phyloP scores from a whole-genome alignment of 2,329 filamentous ascomycete genomes.

The Cadophora sp. region DNA sequence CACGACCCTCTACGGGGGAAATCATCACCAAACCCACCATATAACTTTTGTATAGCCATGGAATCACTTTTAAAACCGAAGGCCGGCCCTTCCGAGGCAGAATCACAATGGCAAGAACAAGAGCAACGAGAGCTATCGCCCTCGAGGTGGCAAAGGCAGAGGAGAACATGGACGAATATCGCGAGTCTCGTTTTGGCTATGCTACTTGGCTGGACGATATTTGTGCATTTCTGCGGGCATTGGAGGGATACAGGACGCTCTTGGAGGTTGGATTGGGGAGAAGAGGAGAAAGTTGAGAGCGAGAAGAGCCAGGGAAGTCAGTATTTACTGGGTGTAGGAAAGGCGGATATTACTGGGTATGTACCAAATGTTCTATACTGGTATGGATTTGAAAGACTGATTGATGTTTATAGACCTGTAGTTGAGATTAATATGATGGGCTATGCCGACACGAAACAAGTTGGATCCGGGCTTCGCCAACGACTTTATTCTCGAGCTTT shows the following conservation, averaged over 20 bases:
- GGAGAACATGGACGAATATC: constrained; percentile 5
- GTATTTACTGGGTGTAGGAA: constrained; percentile 72
- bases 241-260: constrained; percentile 15
- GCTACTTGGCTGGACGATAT: constrained; percentile 22
- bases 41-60: constrained; percentile 18
- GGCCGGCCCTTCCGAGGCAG: constrained; percentile 36
- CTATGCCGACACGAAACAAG: constrained; percentile 85
- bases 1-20: constrained; percentile 29
- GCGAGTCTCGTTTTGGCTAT: constrained; percentile 22
- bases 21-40: not conserved
- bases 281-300: constrained; percentile 6
- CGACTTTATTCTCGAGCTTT: constrained; percentile 89
- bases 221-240: constrained; percentile 17
- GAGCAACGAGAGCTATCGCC: not conserved
- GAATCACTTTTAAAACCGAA: constrained; percentile 28
- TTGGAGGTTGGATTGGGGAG: constrained; percentile 16
- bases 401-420: constrained; percentile 64
- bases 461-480: constrained; percentile 84
- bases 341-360: constrained; percentile 75
- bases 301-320: constrained; percentile 38
- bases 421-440: constrained; percentile 93
- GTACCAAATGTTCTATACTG: constrained; percentile 8
- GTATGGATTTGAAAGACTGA: constrained; percentile 26
- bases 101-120: constrained; percentile 13
- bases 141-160: constrained; percentile 19